Conservation (phyloP, 768 basidiomycete species). For the Daedaleopsis sinensis region DNA sequence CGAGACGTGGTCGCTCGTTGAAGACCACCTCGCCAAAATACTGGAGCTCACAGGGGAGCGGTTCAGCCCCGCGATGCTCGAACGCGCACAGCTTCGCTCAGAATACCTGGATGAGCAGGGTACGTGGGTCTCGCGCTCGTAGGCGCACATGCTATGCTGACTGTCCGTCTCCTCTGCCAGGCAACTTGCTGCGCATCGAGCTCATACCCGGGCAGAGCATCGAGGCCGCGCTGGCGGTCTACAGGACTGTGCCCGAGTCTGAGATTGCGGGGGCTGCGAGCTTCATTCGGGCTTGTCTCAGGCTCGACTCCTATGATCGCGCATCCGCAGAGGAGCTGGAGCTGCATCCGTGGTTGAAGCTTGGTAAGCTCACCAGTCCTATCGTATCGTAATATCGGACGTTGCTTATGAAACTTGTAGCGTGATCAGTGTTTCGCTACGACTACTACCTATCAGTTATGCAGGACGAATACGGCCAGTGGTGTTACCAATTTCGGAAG, state of each 20-base stretch:
- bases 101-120: conserved; percentile 10
- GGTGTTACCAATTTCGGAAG: too few species aligned
- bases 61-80: conserved; percentile 24
- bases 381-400: too few species aligned
- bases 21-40: conserved; percentile 36
- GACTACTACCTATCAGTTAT: too few species aligned
- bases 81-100: conserved; percentile 8
- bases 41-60: conserved; percentile 31
- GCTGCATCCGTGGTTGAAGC: background rate
- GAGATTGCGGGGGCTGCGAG: background rate
- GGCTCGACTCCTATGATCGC: background rate
- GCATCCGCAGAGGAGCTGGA: conserved; percentile 8
- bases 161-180: background rate
- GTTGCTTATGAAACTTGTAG: too few species aligned
- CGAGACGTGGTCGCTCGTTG: conserved; percentile 27
- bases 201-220: conserved; percentile 8
- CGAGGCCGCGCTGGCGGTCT: conserved; percentile 6
- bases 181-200: conserved; percentile 5
- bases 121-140: background rate
- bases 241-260: conserved; percentile 9
- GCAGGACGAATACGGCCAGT: too few species aligned
- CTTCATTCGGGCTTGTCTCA: conserved; percentile 9
- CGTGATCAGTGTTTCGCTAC: too few species aligned
- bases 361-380: too few species aligned
- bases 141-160: background rate